Base-by-base conservation (phyloP, 2,329 filamentous ascomycete genomes). In the Neopestalotiopsis sp. region DNA sequence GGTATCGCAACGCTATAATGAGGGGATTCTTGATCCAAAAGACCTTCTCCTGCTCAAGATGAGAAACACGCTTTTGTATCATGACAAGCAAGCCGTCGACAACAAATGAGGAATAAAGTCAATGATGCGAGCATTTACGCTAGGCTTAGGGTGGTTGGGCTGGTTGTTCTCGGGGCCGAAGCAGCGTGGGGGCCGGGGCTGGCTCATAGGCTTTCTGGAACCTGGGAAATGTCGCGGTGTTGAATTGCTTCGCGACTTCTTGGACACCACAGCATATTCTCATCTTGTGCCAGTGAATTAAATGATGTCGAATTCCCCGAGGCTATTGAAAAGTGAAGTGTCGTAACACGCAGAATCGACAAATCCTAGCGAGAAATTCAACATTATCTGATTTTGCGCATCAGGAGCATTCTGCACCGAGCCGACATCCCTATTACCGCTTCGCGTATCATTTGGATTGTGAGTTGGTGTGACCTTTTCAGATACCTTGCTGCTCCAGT, bases 171-270 rank as follows among this genome's bases (percentile, higher is more conserved):
- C 45, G 45, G 45, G 45, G n/a, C 45, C 45, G 45, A 53, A 53
- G 34, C 34, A 1, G 34, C 34, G 10, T 38, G 34, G 24, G 24
- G 24, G 24, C 24, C 24, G 24, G 24, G 24, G 24, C 24, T 28
- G 24, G 24, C 24, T 28, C 3, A 28, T 3, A 28, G 24, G 24
- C 24, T 28, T 28, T 28, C 24, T 28, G 3, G 3, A 28, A 4
- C 24, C 24, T 4, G 24, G 4, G 34, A 38, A 38, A 38, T 38
- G 10, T 38, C 10, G 34, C 34, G 6, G 6, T 38, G 10, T 38
- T 10, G 34, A 10, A 38, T 38, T 38, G 34, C 34, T 28, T 28
- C 24, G 24, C 3, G 79, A 81, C 13, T 14, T 45, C 42, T 17
- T 45, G 4, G 1, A 45, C 14, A 2, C 14, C 2, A 14, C 9